Evolutionary conservation across 2,329 filamentous ascomycete species (phyloP), one percentile per base, ranked within the genome.

Genomic region (Saccharata proteae): DNA sequence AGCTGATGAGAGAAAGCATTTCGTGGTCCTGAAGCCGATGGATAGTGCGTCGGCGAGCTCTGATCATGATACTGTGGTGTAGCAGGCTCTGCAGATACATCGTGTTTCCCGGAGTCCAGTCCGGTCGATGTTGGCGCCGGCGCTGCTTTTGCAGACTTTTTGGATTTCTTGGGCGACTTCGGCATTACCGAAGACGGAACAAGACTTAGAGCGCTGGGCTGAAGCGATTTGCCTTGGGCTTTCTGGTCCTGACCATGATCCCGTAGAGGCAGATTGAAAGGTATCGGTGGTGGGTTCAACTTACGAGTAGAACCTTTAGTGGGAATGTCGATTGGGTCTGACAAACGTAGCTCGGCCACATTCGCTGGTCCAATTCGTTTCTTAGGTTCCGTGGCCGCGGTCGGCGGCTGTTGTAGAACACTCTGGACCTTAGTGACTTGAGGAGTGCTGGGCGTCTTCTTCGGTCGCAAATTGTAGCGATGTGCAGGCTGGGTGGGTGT

Each of bases 1-100:
- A 11, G 23, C 18, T 35, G 28, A 12, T 31, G 30, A 22, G 31
- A 21, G 8, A 35, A 26, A 16, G 33, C 33, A 23, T 35, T 34
- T 32, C 27, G 15, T 35, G 16, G n/a, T 24, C 14, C 29, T 30
- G 6, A 19, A 19, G n/a, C n/a, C n/a, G n/a, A n/a, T n/a, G n/a
- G n/a, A n/a, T n/a, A n/a, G n/a, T n/a, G n/a, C n/a, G n/a, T n/a
- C n/a, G n/a, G n/a, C n/a, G n/a, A n/a, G n/a, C n/a, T n/a, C n/a
- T n/a, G n/a, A n/a, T n/a, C n/a, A n/a, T n/a, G n/a, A n/a, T n/a
- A n/a, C n/a, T n/a, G n/a, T n/a, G n/a, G n/a, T n/a, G n/a, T n/a
- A n/a, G n/a, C n/a, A n/a, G n/a, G n/a, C n/a, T n/a, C n/a, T n/a
- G n/a, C n/a, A n/a, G n/a, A n/a, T n/a, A n/a, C n/a, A n/a, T n/a